phyloP scores from a whole-genome alignment of 2,329 filamentous ascomycete species.

The Pseudogymnoascus verrucosus region DNA sequence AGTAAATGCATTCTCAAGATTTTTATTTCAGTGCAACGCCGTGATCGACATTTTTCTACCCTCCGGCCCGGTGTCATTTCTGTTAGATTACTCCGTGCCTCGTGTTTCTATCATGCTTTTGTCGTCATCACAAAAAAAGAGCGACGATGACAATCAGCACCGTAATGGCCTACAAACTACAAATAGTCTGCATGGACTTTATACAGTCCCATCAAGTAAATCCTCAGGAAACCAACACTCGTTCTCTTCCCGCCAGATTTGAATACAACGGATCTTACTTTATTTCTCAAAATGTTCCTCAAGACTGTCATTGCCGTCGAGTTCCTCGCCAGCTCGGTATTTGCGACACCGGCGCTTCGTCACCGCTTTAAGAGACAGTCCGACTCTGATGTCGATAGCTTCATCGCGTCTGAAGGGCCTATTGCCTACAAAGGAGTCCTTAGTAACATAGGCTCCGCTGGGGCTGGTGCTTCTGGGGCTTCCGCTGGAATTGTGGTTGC shows the following conservation, averaged over 20 bases:
- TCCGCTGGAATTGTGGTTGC: constrained; percentile 47
- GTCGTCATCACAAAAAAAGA: background rate
- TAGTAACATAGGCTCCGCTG: background rate
- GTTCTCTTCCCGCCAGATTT: background rate
- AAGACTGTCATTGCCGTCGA: background rate
- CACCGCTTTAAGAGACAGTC: background rate
- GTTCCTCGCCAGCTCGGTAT: background rate
- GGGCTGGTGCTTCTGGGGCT: constrained; percentile 1
- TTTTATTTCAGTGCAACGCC: background rate
- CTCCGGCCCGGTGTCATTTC: background rate
- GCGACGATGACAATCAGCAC: background rate
- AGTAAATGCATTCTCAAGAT: background rate
- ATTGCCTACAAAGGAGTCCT: constrained; percentile 1
- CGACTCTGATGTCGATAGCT: background rate
- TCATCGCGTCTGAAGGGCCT: background rate
- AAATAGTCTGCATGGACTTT: background rate
- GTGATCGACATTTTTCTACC: background rate
- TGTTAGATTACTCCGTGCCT: background rate
- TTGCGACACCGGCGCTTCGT: background rate
- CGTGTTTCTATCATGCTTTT: background rate
- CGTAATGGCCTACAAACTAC: background rate
- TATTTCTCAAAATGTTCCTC: background rate
- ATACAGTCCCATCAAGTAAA: background rate
- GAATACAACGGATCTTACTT: background rate
- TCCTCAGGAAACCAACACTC: background rate